These are phyloP conservation scores for Talaromyces wortmannii DNA, from an alignment of 495 filamentous ascomycete species.

Conservation along the genomic window DNA sequence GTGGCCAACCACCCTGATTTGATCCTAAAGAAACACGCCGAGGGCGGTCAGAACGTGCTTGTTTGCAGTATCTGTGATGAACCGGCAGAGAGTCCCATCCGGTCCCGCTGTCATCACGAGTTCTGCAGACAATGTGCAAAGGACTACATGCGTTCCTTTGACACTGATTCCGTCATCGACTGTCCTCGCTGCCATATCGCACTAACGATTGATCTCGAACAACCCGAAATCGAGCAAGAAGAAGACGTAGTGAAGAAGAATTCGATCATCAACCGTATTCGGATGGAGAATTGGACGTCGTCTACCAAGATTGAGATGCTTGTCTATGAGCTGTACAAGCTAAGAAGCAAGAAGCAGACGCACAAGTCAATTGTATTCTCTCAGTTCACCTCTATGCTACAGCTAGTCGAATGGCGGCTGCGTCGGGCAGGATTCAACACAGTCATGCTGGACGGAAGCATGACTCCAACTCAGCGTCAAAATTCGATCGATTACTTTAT, in stretches of 20 bases:
- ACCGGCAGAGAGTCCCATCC: conserved; percentile 87
- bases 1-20: conserved; percentile 93
- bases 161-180: conserved; percentile 56
- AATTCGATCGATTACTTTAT: conserved; percentile 92
- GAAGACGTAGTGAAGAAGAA: conserved; percentile 78
- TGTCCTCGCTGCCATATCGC: conserved; percentile 91
- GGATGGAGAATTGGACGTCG: conserved; percentile 95
- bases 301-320: conserved; percentile 97
- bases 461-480: conserved; percentile 88
- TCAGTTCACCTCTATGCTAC: conserved; percentile 67
- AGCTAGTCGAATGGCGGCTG: conserved; percentile 89
- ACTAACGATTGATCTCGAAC: conserved; percentile 83
- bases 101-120: conserved; percentile 85
- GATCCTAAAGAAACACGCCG: conserved; percentile 76
- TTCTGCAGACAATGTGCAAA: conserved; percentile 90
- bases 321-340: conserved; percentile 83
- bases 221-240: conserved; percentile 88
- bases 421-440: conserved; percentile 92
- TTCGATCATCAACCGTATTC: conserved; percentile 94
- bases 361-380: conserved; percentile 80
- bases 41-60: conserved; percentile 82
- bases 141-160: conserved; percentile 70
- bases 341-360: conserved; percentile 83
- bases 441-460: conserved; percentile 93
- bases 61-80: conserved; percentile 95